Conservation (phyloP, 2,329 filamentous ascomycete genomes). For the Coniochaeta sp. region DNA sequence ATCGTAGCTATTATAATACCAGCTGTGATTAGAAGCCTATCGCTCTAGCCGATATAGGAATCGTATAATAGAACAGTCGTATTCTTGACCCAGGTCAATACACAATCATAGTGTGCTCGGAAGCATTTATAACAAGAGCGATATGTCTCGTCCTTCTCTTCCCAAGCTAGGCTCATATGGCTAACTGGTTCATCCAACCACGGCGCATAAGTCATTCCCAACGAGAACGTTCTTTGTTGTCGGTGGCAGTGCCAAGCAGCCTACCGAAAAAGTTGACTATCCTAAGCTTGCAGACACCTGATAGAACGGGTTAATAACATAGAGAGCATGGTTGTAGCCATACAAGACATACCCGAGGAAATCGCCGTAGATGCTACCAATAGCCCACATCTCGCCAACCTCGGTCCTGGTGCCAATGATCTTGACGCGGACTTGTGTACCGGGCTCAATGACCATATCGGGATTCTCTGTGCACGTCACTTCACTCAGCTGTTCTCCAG, state of each 20-base stretch:
- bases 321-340: conserved; percentile 4
- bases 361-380: conserved; percentile 91
- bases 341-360: conserved; percentile 51
- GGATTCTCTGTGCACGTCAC: no score
- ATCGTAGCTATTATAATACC: background rate
- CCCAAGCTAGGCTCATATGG: background rate
- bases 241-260: background rate
- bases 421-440: conserved; percentile 88
- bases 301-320: conserved; percentile 10
- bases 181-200: background rate
- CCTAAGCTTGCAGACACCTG: conserved; percentile 12
- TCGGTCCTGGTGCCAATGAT: conserved; percentile 91
- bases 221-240: background rate
- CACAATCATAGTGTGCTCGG: background rate
- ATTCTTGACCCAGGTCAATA: background rate
- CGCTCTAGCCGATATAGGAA: background rate
- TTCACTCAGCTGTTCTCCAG: no score
- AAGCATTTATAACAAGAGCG: background rate
- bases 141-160: background rate
- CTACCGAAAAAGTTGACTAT: background rate
- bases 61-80: background rate
- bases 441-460: conserved; percentile 88
- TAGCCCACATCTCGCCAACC: conserved; percentile 91
- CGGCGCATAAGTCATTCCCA: background rate
- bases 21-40: background rate